Base-by-base conservation (phyloP, 371 early-diverging fungal genomes). In the Syncephalis plumigaleata region DNA sequence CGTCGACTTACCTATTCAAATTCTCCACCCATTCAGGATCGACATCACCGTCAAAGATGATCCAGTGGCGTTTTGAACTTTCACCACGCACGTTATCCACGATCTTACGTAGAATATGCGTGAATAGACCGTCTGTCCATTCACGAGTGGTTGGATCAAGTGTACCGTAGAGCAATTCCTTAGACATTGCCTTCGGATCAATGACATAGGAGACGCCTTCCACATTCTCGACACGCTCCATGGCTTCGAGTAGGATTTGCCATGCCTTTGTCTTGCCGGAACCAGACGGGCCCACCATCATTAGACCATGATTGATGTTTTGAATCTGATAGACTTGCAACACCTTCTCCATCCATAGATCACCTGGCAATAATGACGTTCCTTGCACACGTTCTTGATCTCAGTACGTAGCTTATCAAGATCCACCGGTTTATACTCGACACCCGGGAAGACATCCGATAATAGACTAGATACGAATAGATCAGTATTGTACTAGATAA, bases 21-120 rank as follows among this genome's bases (percentile, higher is more conserved):
- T 98, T 98, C 65, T 99, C 99, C 38, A 98, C 95, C 99, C 99
- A 99, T 57, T 93, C 93, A 15, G 98, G 97, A 68, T 98, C 97
- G 25, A 98, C 92, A 68, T 94, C 97, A 55, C 98, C 97, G 65
- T 98, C 99, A 66, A 98, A 99, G 25, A 98, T 80, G 54, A 98
- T 96, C 98, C 98, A 98, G 58, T 95, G 94, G 16, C 94, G 81
- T 56, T 82, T 84, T 31, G 68, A 50, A 48, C 80, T 81, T 67
- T 98, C 97, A 49, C 97, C 96, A 60, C 95, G 83, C n/a, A 91
- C 91, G 46, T 96, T 91, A 57, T 93, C 93, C 16, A 96, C 77
- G 55, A 95, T 96, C 64, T 90, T 89, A 50, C 98, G 84, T 46
- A 98, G 70, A 31, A 96, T 81, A 51, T 86, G 87, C 9, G 98